Percentiles rank a stretch among this genome's conserved stretches.
These are phyloP conservation scores for Ceratocystis harringtonii DNA, from an alignment of 2,329 filamentous ascomycete species.

Conservation along the genomic window DNA sequence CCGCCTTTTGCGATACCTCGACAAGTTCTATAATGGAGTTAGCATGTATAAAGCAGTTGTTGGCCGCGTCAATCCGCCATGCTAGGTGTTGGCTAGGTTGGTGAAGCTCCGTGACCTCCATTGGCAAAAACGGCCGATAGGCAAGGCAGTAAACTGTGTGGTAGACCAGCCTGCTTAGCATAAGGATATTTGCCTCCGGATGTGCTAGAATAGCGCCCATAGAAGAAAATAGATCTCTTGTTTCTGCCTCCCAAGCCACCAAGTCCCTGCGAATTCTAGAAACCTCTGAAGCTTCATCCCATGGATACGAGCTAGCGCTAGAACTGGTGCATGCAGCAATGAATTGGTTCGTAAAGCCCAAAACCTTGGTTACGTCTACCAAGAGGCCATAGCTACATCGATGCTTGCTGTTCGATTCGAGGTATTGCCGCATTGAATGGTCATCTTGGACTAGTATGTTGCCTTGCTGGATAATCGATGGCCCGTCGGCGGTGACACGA, in stretches of 20 bases:
- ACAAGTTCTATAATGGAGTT: conserved; percentile 76
- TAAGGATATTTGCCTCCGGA: conserved; percentile 59
- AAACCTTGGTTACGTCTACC: conserved; percentile 68
- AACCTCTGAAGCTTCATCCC: conserved; percentile 72
- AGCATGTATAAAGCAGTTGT: conserved; percentile 71
- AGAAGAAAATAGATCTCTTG: conserved; percentile 63
- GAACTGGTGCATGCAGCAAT: conserved; percentile 66
- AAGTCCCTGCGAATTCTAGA: conserved; percentile 77
- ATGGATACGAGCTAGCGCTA: conserved; percentile 78
- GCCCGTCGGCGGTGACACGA: conserved; percentile 46
- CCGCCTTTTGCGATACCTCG: conserved; percentile 59
- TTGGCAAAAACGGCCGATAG: conserved; percentile 73
- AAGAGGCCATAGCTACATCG: conserved; percentile 68
- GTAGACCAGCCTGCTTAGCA: conserved; percentile 75
- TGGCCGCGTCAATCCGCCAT: conserved; percentile 85
- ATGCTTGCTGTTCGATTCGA: conserved; percentile 51
- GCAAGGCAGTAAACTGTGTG: conserved; percentile 77
- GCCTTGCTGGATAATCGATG: conserved; percentile 51
- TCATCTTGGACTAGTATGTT: conserved; percentile 55
- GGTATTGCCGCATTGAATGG: conserved; percentile 60
- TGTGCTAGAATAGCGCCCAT: conserved; percentile 63
- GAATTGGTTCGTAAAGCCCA: conserved; percentile 73
- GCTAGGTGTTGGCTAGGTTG: conserved; percentile 73
- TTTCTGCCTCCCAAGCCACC: conserved; percentile 71
- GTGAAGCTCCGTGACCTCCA: conserved; percentile 66